Conservation (phyloP, 768 basidiomycete genomes). For the Hydnomerulius pinastri region DNA sequence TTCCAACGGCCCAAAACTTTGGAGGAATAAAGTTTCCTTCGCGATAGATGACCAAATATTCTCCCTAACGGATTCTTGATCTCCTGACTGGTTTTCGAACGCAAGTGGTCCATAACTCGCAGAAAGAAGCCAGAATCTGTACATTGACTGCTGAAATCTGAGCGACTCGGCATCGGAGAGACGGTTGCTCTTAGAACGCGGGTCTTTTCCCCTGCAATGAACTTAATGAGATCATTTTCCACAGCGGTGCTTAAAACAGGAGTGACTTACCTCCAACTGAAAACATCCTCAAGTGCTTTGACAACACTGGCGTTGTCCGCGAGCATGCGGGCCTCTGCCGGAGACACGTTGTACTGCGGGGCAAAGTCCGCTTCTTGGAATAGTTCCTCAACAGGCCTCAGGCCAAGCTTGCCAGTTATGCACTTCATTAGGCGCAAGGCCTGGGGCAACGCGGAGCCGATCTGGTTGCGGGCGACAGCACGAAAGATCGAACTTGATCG, state of each 20-base stretch:
- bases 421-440: conserved; percentile 29
- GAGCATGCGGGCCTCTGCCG: conserved; percentile 23
- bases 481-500: conserved; percentile 34
- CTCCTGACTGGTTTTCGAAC: background rate
- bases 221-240: background rate
- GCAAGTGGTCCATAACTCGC: conserved; percentile 6
- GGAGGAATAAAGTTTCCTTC: conserved; percentile 10
- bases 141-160: conserved; percentile 32
- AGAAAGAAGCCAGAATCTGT: conserved; percentile 29
- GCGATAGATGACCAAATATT: conserved; percentile 3
- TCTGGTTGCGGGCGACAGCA: conserved; percentile 29
- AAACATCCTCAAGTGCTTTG: conserved; percentile 37
- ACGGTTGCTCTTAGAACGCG: conserved; percentile 28
- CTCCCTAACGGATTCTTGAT: no score
- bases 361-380: conserved; percentile 5
- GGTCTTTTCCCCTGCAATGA: conserved; percentile 39
- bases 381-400: conserved; percentile 9
- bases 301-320: conserved; percentile 27
- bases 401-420: conserved; percentile 1
- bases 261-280: conserved; percentile 38
- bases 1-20: conserved; percentile 12
- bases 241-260: background rate
- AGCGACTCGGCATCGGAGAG: conserved; percentile 34
- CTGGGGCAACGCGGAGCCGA: conserved; percentile 33
- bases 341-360: conserved; percentile 11